phyloP scores from a whole-genome alignment of 176 grass and related monocot genomes.

The Triticum dicoccoides region DNA sequence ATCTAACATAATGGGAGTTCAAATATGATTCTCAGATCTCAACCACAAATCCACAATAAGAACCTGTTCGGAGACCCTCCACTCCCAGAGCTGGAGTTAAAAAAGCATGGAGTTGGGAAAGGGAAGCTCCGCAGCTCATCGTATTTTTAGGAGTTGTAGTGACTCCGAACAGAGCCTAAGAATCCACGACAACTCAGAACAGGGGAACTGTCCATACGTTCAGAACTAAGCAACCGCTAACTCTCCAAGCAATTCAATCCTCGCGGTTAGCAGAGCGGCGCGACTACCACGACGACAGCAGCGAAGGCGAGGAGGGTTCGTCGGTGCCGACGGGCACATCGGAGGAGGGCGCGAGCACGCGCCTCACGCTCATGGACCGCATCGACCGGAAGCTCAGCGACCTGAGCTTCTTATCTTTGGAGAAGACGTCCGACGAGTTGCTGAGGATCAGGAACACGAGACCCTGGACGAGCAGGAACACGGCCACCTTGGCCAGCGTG shows the following conservation, averaged over 20 bases:
- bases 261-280: constrained; percentile 5
- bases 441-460: constrained; percentile 72
- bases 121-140: too few relatives aligned
- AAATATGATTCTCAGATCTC: constrained; percentile 1
- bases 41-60: too few relatives aligned
- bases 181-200: not conserved
- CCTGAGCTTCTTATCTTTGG: constrained; percentile 31
- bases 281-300: not conserved
- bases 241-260: constrained; percentile 19
- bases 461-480: constrained; percentile 64
- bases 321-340: constrained; percentile 61
- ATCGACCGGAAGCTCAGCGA: constrained; percentile 64
- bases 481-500: constrained; percentile 47
- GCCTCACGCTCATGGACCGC: constrained; percentile 60
- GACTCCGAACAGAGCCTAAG: too few relatives aligned
- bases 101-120: too few relatives aligned
- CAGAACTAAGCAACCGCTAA: not conserved
- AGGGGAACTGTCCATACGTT: too few relatives aligned
- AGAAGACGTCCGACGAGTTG: constrained; percentile 77
- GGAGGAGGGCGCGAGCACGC: constrained; percentile 52
- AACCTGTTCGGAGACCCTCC: too few relatives aligned
- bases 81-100: too few relatives aligned
- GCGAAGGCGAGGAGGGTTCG: not conserved
- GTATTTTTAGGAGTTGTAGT: too few relatives aligned
- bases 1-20: not conserved